A percentile compares a stretch with the other conserved stretches of the same genome.
Evolutionary conservation across 108 stramenopile species (phyloP).

Genomic region (Cyclotella atomus): DNA sequence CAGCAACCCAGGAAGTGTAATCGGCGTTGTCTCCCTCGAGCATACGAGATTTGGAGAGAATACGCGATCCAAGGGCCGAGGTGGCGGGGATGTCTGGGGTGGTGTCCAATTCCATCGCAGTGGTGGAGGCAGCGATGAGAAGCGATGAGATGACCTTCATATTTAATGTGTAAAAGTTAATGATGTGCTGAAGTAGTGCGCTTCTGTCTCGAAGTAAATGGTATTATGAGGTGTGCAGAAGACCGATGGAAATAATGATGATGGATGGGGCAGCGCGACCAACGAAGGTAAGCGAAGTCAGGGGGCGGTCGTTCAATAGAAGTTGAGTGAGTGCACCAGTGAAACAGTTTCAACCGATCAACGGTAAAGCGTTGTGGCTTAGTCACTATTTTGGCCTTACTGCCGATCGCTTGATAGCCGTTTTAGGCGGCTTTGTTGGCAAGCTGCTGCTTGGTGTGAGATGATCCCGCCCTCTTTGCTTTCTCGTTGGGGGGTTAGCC

Average conservation of each 20-base stretch:
- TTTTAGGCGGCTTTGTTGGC: neutral
- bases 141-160: constrained; percentile 18
- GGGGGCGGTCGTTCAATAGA: neutral
- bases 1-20: constrained; percentile 27
- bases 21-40: constrained; percentile 41
- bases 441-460: neutral
- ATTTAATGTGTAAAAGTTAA: too few species aligned
- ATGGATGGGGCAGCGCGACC: neutral
- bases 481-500: too few species aligned
- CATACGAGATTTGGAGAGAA: constrained; percentile 66
- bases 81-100: constrained; percentile 45
- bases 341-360: constrained; percentile 11
- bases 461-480: too few species aligned
- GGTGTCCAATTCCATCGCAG: constrained; percentile 21
- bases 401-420: neutral
- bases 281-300: neutral
- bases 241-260: neutral
- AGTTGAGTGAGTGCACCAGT: neutral
- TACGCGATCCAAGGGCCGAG: constrained; percentile 53
- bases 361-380: constrained; percentile 11
- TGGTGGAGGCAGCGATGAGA: constrained; percentile 8
- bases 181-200: too few species aligned
- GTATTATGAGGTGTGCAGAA: neutral
- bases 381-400: constrained; percentile 10
- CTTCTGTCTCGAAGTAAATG: too few species aligned